Percentiles rank a stretch among this genome's conserved stretches.
These are phyloP conservation scores for Saraca asoca DNA, from an alignment of 331 rosid species.

Conservation along the genomic window DNA sequence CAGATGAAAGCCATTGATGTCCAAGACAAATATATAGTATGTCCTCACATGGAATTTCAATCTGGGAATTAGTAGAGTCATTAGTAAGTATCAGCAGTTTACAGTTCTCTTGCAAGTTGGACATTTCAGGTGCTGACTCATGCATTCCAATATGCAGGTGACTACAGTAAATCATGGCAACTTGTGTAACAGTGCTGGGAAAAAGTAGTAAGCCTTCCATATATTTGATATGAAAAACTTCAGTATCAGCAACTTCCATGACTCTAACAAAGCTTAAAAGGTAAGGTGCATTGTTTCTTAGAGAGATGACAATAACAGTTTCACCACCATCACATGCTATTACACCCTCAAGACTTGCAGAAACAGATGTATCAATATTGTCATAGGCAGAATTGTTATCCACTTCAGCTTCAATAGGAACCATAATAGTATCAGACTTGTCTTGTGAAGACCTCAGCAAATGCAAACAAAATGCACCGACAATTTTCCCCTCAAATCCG, in stretches of 20 bases:
- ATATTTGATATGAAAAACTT: conserved; percentile 61
- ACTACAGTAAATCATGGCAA: conserved; percentile 69
- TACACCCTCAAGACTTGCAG: conserved; percentile 68
- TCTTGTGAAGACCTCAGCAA: conserved; percentile 69
- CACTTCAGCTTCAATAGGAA: conserved; percentile 82
- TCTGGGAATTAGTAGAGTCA: conserved; percentile 65
- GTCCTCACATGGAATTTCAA: conserved; percentile 76
- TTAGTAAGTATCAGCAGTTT: conserved; percentile 70
- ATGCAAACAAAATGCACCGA: conserved; percentile 82
- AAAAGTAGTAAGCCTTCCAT: conserved; percentile 77
- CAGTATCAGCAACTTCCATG: conserved; percentile 52
- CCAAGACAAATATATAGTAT: conserved; percentile 58
- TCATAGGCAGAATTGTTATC: conserved; percentile 41
- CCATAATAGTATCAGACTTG: conserved; percentile 63
- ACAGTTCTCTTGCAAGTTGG: conserved; percentile 50
- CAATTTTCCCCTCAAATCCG: conserved; percentile 62
- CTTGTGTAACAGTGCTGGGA: conserved; percentile 76
- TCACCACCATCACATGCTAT: conserved; percentile 51
- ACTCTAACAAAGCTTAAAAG: conserved; percentile 60
- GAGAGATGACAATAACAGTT: conserved; percentile 51
- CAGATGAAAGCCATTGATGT: conserved; percentile 49
- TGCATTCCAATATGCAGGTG: conserved; percentile 37
- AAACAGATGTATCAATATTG: conserved; percentile 43
- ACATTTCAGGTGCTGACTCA: conserved; percentile 40
- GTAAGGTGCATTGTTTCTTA: conserved; percentile 62